phyloP scores from a whole-genome alignment of 2,329 filamentous ascomycete genomes.

The Cordyceps cateniannulata region DNA sequence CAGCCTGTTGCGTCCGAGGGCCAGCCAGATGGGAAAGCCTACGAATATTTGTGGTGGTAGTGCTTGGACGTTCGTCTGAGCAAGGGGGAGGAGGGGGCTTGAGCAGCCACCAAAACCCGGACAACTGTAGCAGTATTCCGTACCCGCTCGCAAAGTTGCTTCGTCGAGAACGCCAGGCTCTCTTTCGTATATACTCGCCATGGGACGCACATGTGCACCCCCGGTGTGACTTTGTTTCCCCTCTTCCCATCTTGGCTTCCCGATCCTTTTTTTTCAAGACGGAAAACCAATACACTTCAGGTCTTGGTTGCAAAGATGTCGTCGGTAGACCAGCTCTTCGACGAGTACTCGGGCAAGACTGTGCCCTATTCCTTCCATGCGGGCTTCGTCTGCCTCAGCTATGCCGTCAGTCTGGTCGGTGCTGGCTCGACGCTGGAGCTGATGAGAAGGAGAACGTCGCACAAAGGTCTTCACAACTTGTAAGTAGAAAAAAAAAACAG shows the following conservation, averaged over 20 bases:
- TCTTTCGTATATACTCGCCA: background rate
- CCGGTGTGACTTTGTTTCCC: background rate
- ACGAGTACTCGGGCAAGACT: constrained; percentile 36
- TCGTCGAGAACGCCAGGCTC: background rate
- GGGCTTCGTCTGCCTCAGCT: constrained; percentile 65
- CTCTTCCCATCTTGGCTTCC: background rate
- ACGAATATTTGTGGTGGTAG: background rate
- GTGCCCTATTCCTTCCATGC: constrained; percentile 45
- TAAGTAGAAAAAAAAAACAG: constrained; percentile 28
- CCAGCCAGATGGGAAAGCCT: background rate
- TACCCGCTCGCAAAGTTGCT: background rate
- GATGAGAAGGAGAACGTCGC: constrained; percentile 67
- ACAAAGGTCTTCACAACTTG: constrained; percentile 64
- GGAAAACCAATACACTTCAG: background rate
- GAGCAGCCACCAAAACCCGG: background rate
- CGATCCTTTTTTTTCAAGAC: background rate
- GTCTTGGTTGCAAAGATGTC: constrained; percentile 1
- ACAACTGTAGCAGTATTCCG: background rate
- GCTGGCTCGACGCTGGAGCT: constrained; percentile 75
- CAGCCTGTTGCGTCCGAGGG: background rate
- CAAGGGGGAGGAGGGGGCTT: background rate
- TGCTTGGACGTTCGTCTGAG: constrained; percentile 6
- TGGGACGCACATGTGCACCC: background rate
- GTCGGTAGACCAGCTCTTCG: constrained; percentile 25
- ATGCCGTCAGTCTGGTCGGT: constrained; percentile 70